A percentile compares a stretch with the other conserved stretches of the same genome.
Conservation (phyloP, 768 basidiomycete species). For the Strobilomyces echinocephalus region DNA sequence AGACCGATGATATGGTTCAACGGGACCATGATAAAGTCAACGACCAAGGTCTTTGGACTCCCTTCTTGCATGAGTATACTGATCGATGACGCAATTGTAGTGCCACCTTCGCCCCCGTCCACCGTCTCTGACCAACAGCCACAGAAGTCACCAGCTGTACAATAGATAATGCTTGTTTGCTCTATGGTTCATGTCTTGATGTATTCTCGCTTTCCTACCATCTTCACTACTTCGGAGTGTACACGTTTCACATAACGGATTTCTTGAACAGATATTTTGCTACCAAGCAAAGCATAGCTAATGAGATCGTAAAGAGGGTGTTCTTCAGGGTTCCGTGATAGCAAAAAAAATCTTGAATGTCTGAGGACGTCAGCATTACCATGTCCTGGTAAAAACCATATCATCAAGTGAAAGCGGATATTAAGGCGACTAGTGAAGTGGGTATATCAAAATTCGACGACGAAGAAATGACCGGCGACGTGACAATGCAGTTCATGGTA, state of each 20-base stretch:
- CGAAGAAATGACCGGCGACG: slow-evolving; percentile 34
- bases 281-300: slow-evolving; percentile 28
- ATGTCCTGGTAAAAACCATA: slow-evolving; percentile 29
- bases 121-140: background rate
- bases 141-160: background rate
- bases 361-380: slow-evolving; percentile 26
- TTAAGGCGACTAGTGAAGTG: slow-evolving; percentile 31
- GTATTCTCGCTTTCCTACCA: slow-evolving; percentile 1
- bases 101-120: background rate
- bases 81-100: background rate
- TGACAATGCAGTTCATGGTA: slow-evolving; percentile 25
- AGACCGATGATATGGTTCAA: background rate
- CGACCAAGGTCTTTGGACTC: background rate
- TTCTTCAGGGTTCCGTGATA: slow-evolving; percentile 24
- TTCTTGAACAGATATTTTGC: slow-evolving; percentile 17
- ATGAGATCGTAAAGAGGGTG: slow-evolving; percentile 25
- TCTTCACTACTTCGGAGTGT: background rate
- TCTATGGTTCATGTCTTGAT: background rate
- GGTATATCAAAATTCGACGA: slow-evolving; percentile 37
- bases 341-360: slow-evolving; percentile 12
- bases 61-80: background rate
- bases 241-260: slow-evolving; percentile 8
- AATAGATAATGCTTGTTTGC: background rate
- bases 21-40: background rate
- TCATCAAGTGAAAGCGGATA: slow-evolving; percentile 33